Evolutionary conservation across 371 early-diverging fungal genomes (phyloP).

Genomic region (Dinochytrium kinnereticum): DNA sequence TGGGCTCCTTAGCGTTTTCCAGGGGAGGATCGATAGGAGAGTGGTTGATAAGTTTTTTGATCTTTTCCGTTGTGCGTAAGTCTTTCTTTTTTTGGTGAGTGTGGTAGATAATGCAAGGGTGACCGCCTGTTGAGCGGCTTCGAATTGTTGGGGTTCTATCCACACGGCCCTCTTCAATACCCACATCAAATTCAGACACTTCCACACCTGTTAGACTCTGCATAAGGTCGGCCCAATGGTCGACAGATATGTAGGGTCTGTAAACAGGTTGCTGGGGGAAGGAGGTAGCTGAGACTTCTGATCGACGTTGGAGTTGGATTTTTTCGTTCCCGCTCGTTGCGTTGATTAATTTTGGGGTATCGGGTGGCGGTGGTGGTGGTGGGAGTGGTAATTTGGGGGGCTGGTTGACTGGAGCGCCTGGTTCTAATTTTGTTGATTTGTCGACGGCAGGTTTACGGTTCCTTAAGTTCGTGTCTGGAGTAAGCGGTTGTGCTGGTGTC

Average conservation of each 20-base stretch:
- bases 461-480: too few species aligned
- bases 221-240: slow-evolving; percentile 6
- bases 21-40: not conserved
- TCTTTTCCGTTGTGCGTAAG: not conserved
- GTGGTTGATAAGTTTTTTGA: not conserved
- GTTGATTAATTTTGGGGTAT: too few species aligned
- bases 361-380: not conserved
- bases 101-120: slow-evolving; percentile 2
- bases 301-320: not conserved
- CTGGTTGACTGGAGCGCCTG: not conserved
- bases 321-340: not conserved
- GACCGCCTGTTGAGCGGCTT: not conserved
- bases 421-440: not conserved
- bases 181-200: not conserved
- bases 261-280: not conserved
- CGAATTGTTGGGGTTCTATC: not conserved
- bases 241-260: not conserved
- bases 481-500: too few species aligned
- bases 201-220: slow-evolving; percentile 4
- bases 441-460: too few species aligned
- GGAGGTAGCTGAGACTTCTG: not conserved
- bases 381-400: not conserved
- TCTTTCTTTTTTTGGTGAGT: not conserved
- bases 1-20: too few species aligned
- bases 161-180: not conserved